A percentile compares a stretch with the other conserved stretches of the same genome.
phyloP scores from a whole-genome alignment of 2,329 filamentous ascomycete genomes.

The Cercospora citrullina region DNA sequence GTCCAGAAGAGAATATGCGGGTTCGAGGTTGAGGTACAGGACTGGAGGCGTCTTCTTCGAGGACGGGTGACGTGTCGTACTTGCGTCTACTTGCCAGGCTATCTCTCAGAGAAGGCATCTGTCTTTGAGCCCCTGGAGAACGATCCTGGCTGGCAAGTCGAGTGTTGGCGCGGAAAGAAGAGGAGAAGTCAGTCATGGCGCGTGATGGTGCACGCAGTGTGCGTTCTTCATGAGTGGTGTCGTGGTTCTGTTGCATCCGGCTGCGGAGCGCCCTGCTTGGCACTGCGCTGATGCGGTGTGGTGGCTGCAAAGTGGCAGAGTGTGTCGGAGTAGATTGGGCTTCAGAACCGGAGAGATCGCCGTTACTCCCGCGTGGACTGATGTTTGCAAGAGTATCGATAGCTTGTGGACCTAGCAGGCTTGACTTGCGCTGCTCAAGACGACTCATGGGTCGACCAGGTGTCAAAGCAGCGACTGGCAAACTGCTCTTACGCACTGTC shows the following conservation, averaged over 20 bases:
- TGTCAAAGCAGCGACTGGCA: constrained; percentile 12
- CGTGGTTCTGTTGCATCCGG: constrained; percentile 32
- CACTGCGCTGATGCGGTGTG: constrained; percentile 38
- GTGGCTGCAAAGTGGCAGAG: constrained; percentile 24
- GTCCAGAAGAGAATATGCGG: constrained; percentile 10
- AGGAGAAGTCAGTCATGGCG: constrained; percentile 46
- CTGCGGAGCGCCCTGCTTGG: constrained; percentile 42
- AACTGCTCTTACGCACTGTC: constrained; percentile 19
- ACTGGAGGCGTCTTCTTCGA: constrained; percentile 12
- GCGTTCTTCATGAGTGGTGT: constrained; percentile 40
- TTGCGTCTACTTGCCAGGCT: constrained; percentile 15
- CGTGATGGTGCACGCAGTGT: constrained; percentile 50
- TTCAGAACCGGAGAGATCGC: constrained; percentile 33
- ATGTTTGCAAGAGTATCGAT: constrained; percentile 21
- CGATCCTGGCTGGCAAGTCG: constrained; percentile 20
- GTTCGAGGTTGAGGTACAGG: constrained; percentile 2
- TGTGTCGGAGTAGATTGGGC: constrained; percentile 34
- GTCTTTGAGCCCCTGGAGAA: constrained; percentile 16
- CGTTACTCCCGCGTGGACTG: constrained; percentile 37
- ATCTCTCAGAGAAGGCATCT: constrained; percentile 22
- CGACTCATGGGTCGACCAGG: constrained; percentile 42
- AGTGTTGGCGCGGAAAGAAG: constrained; percentile 32
- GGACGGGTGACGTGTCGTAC: constrained; percentile 22
- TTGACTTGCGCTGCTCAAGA: constrained; percentile 48
- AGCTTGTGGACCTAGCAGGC: constrained; percentile 35